phyloP scores from a whole-genome alignment of 2,329 filamentous ascomycete species.

The Eutypa lata region DNA sequence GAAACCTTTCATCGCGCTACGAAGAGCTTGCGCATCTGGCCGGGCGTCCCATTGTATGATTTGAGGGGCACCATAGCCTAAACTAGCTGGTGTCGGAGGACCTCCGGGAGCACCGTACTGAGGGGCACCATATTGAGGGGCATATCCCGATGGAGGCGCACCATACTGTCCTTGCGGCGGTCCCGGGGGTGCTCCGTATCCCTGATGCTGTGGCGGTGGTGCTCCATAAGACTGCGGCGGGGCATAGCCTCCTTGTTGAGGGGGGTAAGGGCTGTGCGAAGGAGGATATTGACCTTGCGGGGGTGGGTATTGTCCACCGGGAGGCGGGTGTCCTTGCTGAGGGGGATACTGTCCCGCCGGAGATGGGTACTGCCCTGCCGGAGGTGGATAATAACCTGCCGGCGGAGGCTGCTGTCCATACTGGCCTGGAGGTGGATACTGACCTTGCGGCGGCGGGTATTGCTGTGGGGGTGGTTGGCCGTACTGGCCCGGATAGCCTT shows the following conservation, averaged over 20 bases:
- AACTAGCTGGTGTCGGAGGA: constrained; percentile 62
- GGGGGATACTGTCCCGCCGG: constrained; percentile 26
- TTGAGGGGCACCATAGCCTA: constrained; percentile 72
- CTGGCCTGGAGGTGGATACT: constrained; percentile 26
- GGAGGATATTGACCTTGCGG: constrained; percentile 23
- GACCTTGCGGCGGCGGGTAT: neutral
- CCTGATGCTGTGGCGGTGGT: constrained; percentile 32
- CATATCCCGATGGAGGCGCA: constrained; percentile 28
- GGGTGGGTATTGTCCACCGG: constrained; percentile 23
- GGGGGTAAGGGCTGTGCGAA: constrained; percentile 12
- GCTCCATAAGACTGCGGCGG: constrained; percentile 31
- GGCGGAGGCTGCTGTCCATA: constrained; percentile 25
- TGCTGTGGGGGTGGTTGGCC: constrained; percentile 25
- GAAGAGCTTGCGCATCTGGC: constrained; percentile 66
- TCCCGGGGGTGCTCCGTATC: constrained; percentile 18
- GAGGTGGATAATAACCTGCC: constrained; percentile 12
- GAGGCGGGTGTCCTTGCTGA: constrained; percentile 28
- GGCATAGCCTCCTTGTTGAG: constrained; percentile 19
- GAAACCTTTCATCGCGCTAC: constrained; percentile 88
- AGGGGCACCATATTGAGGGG: constrained; percentile 21
- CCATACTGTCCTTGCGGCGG: constrained; percentile 35
- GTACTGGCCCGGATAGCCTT: constrained; percentile 19
- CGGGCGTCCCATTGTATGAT: constrained; percentile 66
- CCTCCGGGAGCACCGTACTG: constrained; percentile 21
- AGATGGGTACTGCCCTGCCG: constrained; percentile 33